Percentiles rank a stretch among this genome's conserved stretches.
Conservation (phyloP, 2,329 filamentous ascomycete species). For the Didymella exigua region DNA sequence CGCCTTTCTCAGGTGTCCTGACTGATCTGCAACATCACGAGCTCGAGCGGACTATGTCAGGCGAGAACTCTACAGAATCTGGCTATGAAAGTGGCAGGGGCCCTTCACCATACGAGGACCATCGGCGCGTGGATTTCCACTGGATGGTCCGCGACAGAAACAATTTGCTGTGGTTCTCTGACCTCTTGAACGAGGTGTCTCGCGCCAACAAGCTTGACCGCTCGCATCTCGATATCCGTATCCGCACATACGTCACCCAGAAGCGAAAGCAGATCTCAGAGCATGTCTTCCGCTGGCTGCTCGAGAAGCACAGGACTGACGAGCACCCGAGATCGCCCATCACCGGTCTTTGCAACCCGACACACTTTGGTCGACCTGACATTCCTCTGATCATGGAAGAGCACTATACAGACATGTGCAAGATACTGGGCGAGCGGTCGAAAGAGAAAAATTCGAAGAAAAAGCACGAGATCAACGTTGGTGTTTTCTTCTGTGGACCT, state of each 20-base stretch:
- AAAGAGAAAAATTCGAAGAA: constrained; percentile 31
- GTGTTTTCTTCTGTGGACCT: constrained; percentile 63
- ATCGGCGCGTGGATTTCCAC: constrained; percentile 63
- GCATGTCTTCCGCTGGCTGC: constrained; percentile 62
- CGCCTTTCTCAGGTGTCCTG: constrained; percentile 63
- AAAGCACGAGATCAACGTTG: constrained; percentile 53
- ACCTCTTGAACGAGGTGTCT: constrained; percentile 57
- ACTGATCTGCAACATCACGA: constrained; percentile 59
- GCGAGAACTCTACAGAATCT: constrained; percentile 17
- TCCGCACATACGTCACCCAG: constrained; percentile 63
- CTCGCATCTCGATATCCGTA: constrained; percentile 57
- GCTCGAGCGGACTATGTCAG: constrained; percentile 40
- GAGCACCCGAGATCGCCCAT: constrained; percentile 59
- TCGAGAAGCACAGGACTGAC: constrained; percentile 62
- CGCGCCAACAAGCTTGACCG: constrained; percentile 45
- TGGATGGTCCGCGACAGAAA: constrained; percentile 66
- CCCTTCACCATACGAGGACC: constrained; percentile 42
- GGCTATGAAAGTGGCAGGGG: constrained; percentile 13
- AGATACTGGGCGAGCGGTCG: constrained; percentile 31
- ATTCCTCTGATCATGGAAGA: constrained; percentile 59
- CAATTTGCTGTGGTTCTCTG: constrained; percentile 63
- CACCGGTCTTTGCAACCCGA: constrained; percentile 60
- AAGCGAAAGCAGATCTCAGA: constrained; percentile 60
- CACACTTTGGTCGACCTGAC: constrained; percentile 62
- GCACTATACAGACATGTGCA: constrained; percentile 60